Evolutionary conservation across 495 filamentous ascomycete species (phyloP).

Genomic region (Pseudomonodictys pantanalensis): DNA sequence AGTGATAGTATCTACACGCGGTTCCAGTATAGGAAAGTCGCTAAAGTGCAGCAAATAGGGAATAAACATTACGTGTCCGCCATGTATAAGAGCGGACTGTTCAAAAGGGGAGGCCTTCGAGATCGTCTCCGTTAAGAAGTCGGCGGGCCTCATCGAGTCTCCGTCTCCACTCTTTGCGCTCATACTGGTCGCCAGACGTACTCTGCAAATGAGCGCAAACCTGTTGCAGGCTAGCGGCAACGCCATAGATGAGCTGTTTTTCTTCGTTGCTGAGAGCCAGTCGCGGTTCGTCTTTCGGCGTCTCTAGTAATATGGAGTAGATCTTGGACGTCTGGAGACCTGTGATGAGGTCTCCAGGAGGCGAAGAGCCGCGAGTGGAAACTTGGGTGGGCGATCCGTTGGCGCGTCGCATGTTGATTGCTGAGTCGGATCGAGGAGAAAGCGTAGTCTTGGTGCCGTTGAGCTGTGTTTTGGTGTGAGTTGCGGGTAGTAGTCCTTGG

Average conservation of each 20-base stretch:
- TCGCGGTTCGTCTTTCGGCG: conserved; percentile 48
- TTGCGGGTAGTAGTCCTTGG: conserved; percentile 12
- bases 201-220: conserved; percentile 67
- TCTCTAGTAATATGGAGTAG: conserved; percentile 44
- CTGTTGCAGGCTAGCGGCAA: conserved; percentile 71
- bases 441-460: neutral
- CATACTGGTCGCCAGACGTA: conserved; percentile 55
- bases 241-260: conserved; percentile 66
- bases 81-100: neutral
- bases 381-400: conserved; percentile 1
- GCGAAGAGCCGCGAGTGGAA: conserved; percentile 20
- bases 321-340: conserved; percentile 30
- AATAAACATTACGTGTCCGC: neutral
- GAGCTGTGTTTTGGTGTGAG: neutral
- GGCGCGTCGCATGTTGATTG: conserved; percentile 34
- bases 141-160: conserved; percentile 70
- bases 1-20: neutral
- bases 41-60: conserved; percentile 9
- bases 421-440: conserved; percentile 35
- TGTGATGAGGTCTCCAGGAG: conserved; percentile 39
- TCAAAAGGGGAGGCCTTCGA: conserved; percentile 22
- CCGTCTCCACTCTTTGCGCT: conserved; percentile 61
- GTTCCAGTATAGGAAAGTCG: neutral
- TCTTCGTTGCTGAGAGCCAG: conserved; percentile 31
- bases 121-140: conserved; percentile 59